Percentiles rank a stretch among this genome's conserved stretches.
Conservation (phyloP, 192 early-diverging fungal species). For the Coemansia sp. region DNA sequence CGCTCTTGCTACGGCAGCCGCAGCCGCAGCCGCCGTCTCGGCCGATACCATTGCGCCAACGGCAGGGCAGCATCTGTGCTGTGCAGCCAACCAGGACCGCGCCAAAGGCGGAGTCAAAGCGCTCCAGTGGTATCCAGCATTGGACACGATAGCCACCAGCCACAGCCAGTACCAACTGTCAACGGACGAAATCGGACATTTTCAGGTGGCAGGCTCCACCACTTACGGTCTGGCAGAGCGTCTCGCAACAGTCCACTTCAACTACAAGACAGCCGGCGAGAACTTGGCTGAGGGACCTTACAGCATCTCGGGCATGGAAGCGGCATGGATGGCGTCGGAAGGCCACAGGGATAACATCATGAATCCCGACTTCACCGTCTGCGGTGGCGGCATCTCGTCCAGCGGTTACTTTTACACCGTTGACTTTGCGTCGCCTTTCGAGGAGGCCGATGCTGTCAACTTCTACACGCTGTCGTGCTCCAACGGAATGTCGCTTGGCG, state of each 20-base stretch:
- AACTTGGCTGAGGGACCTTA: constrained; percentile 36
- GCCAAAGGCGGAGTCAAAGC: constrained; percentile 7
- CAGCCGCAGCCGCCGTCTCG: constrained; percentile 17
- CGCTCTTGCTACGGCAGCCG: constrained; percentile 11
- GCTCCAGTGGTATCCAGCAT: constrained; percentile 31
- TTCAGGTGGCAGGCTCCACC: constrained; percentile 6
- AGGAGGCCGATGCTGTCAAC: constrained; percentile 8
- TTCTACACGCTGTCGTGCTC: constrained; percentile 43
- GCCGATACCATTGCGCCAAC: constrained; percentile 26
- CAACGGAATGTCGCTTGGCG: constrained; percentile 29
- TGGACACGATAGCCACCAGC: constrained; percentile 26
- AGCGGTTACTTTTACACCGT: constrained; percentile 28
- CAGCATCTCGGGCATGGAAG: constrained; percentile 13
- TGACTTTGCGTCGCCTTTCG: constrained; percentile 42
- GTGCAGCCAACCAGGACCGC: constrained; percentile 45
- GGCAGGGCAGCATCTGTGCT: constrained; percentile 44
- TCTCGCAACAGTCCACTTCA: constrained; percentile 13
- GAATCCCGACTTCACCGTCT: constrained; percentile 38
- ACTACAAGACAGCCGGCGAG: constrained; percentile 42
- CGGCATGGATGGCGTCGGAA: constrained; percentile 54
- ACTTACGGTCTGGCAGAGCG: constrained; percentile 26
- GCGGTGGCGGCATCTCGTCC: constrained; percentile 39
- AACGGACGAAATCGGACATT: constrained; percentile 18
- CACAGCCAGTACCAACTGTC: constrained; percentile 31
- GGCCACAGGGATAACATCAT: constrained; percentile 57